Evolutionary conservation across 257 asterid genomes (phyloP).

Genomic region (Marsdenia floribunda): DNA sequence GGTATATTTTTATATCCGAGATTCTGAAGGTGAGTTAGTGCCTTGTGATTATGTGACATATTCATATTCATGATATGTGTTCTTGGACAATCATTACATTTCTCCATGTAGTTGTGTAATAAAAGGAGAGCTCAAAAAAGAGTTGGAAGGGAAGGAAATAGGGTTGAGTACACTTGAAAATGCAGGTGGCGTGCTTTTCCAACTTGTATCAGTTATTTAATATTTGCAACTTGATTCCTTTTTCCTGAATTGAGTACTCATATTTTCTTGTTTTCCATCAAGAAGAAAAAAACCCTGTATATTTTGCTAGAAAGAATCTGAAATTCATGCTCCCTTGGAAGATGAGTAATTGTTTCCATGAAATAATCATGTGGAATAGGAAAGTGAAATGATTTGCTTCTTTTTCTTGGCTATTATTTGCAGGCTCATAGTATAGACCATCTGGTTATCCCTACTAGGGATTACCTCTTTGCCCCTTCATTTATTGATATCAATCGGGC

Average conservation of each 20-base stretch:
- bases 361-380: not conserved
- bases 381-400: constrained; percentile 4
- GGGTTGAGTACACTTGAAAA: not conserved
- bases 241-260: not conserved
- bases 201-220: not conserved
- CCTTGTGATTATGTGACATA: not conserved
- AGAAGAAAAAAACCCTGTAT: not conserved
- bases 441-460: constrained; percentile 92
- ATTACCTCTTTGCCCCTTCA: constrained; percentile 93
- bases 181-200: not conserved
- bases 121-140: not conserved
- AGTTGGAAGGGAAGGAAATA: not conserved
- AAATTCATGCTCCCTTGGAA: not conserved
- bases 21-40: constrained; percentile 1
- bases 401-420: constrained; percentile 19
- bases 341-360: not conserved
- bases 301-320: not conserved
- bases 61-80: not conserved
- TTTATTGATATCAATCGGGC: constrained; percentile 73
- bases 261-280: not conserved
- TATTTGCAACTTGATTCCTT: not conserved
- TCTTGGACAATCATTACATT: not conserved
- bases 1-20: not conserved
- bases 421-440: constrained; percentile 91
- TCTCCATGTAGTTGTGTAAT: not conserved